phyloP scores from a whole-genome alignment of 2,329 filamentous ascomycete genomes.

The Monosporascus cannonballus region DNA sequence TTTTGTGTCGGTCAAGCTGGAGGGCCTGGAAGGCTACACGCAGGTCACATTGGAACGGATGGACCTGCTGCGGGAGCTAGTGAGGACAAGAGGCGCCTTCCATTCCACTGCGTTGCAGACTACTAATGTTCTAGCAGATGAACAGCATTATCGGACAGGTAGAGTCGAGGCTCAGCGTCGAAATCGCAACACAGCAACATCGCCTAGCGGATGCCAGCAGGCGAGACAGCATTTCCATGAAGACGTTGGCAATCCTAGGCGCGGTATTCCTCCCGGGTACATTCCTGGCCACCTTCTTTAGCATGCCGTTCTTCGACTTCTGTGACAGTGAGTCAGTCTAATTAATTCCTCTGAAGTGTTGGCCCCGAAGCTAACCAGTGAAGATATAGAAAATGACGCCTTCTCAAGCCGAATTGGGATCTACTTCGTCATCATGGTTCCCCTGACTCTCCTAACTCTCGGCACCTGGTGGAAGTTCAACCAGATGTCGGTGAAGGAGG shows the following conservation, averaged over 20 bases:
- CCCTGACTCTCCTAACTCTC: background rate
- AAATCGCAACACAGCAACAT: slow-evolving; percentile 19
- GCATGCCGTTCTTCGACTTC: background rate
- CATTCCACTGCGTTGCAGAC: background rate
- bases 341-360: background rate
- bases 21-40: slow-evolving; percentile 29
- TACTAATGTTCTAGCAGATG: slow-evolving; percentile 14
- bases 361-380: background rate
- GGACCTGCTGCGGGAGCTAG: slow-evolving; percentile 26
- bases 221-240: slow-evolving; percentile 22
- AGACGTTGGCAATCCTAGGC: slow-evolving; percentile 8
- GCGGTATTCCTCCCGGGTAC: slow-evolving; percentile 9
- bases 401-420: background rate
- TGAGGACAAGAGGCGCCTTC: slow-evolving; percentile 12
- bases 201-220: slow-evolving; percentile 14
- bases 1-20: slow-evolving; percentile 26
- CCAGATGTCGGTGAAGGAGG: background rate
- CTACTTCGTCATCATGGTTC: background rate
- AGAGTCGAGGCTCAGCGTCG: slow-evolving; percentile 28
- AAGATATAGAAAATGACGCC: background rate
- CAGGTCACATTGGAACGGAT: slow-evolving; percentile 28
- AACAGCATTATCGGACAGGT: slow-evolving; percentile 28
- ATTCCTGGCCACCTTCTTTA: slow-evolving; percentile 3
- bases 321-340: background rate
- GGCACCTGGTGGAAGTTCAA: background rate